Evolutionary conservation across 345 rosid species (phyloP), one percentile per base, ranked within the genome.

Genomic region (Passiflora organensis): DNA sequence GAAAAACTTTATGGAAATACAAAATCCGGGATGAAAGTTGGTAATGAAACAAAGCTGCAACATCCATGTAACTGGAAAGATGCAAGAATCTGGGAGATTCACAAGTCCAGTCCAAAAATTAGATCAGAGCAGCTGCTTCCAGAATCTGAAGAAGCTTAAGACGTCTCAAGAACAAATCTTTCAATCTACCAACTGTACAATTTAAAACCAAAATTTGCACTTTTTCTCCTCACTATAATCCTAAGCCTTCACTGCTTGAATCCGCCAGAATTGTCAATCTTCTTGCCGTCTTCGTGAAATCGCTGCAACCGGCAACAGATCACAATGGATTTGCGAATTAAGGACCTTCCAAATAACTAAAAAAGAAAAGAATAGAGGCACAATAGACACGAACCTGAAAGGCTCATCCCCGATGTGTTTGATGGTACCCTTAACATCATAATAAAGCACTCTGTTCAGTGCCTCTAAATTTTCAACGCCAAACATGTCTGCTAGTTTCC

Each of bases 251-350:
- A 56, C 77, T 76, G 75, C 85, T 72, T 34, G 81, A 78, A 72
- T 78, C 79, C 61, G 56, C 67, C 52, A 64, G 59, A 62, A 84
- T 73, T 21, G 86, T 81, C 77, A 84, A 49, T 58, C 87, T 71
- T 50, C 76, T 79, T 14, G 91, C 83, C 15, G 63, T 68, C 64
- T 64, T 77, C 55, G 38, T 55, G 44, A 84, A 81, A 14, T 75
- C 72, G 24, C 91, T 84, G 79, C 77, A 2, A 45, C 41, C 52
- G 19, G 61, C 32, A 51, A 52, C 43, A 42, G 32, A 25, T 38
- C 39, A 43, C 20, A 16, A 13, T 16, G 21, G 8, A 37, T 20
- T 10, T 34, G 0, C 0, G 23, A 41, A 19, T 11, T 16, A 43
- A 23, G 13, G 47, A 18, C 28, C 28, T 22, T 6, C 19, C 11